Evolutionary conservation across 2,329 filamentous ascomycete species (phyloP).

Genomic region (Hymenoscyphus infarciens): DNA sequence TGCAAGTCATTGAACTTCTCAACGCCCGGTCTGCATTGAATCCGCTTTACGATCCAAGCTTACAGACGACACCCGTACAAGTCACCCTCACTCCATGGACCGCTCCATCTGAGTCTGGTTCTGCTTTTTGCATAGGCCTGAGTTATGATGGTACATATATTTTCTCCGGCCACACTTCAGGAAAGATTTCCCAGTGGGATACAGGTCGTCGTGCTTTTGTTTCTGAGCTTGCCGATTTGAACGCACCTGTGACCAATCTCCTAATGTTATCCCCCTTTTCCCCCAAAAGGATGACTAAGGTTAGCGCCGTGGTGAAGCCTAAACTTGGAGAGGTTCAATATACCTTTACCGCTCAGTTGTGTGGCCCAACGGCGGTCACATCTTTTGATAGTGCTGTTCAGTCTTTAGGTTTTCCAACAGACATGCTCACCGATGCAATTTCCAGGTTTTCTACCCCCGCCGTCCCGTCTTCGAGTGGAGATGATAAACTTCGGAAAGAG

Average conservation of each 20-base stretch:
- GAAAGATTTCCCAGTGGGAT: conserved; percentile 79
- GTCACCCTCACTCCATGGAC: conserved; percentile 48
- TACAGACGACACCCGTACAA: conserved; percentile 56
- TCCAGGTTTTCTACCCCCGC: conserved; percentile 40
- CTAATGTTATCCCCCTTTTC: conserved; percentile 62
- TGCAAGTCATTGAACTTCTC: conserved; percentile 76
- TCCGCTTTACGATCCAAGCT: conserved; percentile 41
- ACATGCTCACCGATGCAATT: conserved; percentile 49
- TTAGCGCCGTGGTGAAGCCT: conserved; percentile 73
- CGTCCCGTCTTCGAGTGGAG: conserved; percentile 37
- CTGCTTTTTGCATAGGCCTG: conserved; percentile 64
- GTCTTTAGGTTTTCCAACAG: conserved; percentile 29
- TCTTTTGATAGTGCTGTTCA: conserved; percentile 24
- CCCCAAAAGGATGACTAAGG: conserved; percentile 46
- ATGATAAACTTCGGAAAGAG: conserved; percentile 37
- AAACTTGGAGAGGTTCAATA: conserved; percentile 64
- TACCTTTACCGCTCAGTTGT: conserved; percentile 62
- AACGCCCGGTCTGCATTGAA: conserved; percentile 44
- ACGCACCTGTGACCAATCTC: conserved; percentile 79
- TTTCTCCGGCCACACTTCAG: conserved; percentile 76
- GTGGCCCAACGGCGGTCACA: conserved; percentile 30
- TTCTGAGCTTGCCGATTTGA: conserved; percentile 46
- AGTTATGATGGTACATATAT: conserved; percentile 80
- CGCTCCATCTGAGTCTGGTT: conserved; percentile 44
- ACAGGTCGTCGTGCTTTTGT: conserved; percentile 42